Conservation (phyloP, 495 filamentous ascomycete species). For the Hypomontagnella submonticulosa region DNA sequence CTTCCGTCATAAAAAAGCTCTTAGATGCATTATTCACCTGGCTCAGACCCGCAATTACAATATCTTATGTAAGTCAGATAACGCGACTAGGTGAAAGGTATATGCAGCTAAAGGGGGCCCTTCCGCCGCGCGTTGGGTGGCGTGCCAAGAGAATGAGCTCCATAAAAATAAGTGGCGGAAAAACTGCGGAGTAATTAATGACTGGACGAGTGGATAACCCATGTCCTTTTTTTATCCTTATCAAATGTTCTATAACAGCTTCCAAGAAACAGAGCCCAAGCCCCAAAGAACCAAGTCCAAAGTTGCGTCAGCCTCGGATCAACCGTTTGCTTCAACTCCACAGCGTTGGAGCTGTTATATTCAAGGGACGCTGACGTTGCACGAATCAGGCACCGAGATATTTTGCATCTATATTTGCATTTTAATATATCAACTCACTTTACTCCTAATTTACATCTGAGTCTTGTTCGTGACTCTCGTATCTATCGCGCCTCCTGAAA, state of each 20-base stretch:
- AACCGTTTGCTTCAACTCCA: slow-evolving; percentile 22
- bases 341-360: slow-evolving; percentile 20
- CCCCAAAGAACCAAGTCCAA: too few species aligned
- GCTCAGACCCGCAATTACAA: not conserved
- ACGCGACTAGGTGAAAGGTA: not conserved
- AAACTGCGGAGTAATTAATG: slow-evolving; percentile 6
- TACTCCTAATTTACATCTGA: not conserved
- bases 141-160: slow-evolving; percentile 22
- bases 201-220: not conserved
- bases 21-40: slow-evolving; percentile 6
- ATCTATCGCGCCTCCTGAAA: slow-evolving; percentile 21
- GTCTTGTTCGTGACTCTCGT: slow-evolving; percentile 1
- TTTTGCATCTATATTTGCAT: not conserved
- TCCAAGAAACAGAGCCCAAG: slow-evolving; percentile 2
- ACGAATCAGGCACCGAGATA: slow-evolving; percentile 14
- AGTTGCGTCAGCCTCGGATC: slow-evolving; percentile 39
- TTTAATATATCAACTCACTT: slow-evolving; percentile 2
- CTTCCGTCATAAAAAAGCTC: slow-evolving; percentile 34
- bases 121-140: slow-evolving; percentile 39
- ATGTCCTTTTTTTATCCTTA: slow-evolving; percentile 19
- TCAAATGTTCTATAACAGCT: slow-evolving; percentile 21
- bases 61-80: not conserved
- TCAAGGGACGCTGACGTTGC: slow-evolving; percentile 23
- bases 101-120: slow-evolving; percentile 6
- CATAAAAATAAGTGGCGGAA: slow-evolving; percentile 3